Conservation (phyloP, 129 eudicot species). For the Chrysanthemum lavandulifolium region DNA sequence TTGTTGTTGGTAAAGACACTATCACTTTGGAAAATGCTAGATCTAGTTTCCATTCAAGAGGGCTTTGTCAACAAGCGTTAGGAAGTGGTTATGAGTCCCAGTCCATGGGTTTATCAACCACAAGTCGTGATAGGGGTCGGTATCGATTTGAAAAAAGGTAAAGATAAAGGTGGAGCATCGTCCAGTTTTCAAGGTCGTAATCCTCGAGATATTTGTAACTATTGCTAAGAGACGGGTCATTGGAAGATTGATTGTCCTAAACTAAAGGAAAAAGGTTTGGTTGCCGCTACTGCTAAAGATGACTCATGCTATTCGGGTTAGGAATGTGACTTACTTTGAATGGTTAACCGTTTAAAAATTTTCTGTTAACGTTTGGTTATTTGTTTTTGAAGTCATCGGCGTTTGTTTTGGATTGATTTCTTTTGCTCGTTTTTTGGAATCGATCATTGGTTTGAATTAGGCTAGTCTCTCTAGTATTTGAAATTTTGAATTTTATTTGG, state of each 20-base stretch:
- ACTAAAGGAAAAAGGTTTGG: background rate
- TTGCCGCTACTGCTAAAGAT: background rate
- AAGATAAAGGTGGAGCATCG: background rate
- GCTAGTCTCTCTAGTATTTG: too few species aligned
- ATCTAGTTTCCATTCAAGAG: background rate
- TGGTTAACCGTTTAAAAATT: too few species aligned
- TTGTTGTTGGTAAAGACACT: background rate
- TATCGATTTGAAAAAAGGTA: background rate
- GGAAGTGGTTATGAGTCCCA: background rate
- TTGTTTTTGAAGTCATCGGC: too few species aligned
- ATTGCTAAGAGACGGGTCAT: background rate
- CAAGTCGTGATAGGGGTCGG: background rate
- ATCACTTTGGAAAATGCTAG: background rate
- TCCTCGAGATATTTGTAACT: background rate
- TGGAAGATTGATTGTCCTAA: background rate
- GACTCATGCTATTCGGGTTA: background rate
- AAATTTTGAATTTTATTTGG: too few species aligned
- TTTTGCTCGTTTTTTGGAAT: too few species aligned
- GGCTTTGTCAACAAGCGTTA: background rate
- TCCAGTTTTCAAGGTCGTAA: background rate
- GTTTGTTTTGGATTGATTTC: too few species aligned
- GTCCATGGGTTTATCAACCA: background rate
- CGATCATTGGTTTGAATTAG: too few species aligned
- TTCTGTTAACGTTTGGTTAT: too few species aligned
- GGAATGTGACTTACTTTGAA: too few species aligned